These are phyloP conservation scores for Gossypium thurberi DNA, from an alignment of 345 rosid genomes.

Conservation along the genomic window DNA sequence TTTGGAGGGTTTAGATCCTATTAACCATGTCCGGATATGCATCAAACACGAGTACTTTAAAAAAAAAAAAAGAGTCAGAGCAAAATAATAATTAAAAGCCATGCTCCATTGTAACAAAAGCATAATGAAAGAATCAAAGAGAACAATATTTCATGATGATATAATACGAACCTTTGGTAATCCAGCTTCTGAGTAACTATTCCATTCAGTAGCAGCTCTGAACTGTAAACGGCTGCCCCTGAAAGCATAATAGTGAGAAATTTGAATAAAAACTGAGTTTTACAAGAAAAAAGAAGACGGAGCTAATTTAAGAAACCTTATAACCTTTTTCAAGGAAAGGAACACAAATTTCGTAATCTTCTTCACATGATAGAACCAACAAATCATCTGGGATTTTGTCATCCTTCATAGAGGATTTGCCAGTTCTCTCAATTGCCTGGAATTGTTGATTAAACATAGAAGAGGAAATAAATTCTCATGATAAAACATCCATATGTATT, in stretches of 20 bases:
- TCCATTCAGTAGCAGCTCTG: constrained; percentile 82
- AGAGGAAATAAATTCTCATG: neutral
- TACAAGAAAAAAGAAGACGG: neutral
- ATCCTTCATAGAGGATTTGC: constrained; percentile 57
- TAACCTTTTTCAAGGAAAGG: constrained; percentile 83
- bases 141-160: neutral
- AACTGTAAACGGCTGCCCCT: constrained; percentile 75
- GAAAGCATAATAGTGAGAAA: constrained; percentile 11
- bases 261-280: neutral
- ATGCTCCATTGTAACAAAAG: neutral
- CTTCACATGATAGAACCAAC: constrained; percentile 77
- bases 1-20: neutral
- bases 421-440: constrained; percentile 72
- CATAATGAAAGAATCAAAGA: neutral
- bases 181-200: constrained; percentile 85
- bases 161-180: constrained; percentile 53
- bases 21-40: neutral
- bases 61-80: neutral
- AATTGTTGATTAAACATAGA: constrained; percentile 3
- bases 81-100: neutral
- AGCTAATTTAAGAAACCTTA: neutral
- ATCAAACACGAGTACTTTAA: neutral
- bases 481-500: neutral
- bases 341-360: constrained; percentile 46
- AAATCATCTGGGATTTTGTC: constrained; percentile 46